These are phyloP conservation scores for Akanthomyces uredinophilus DNA, from an alignment of 2,329 filamentous ascomycete species.

Conservation along the genomic window DNA sequence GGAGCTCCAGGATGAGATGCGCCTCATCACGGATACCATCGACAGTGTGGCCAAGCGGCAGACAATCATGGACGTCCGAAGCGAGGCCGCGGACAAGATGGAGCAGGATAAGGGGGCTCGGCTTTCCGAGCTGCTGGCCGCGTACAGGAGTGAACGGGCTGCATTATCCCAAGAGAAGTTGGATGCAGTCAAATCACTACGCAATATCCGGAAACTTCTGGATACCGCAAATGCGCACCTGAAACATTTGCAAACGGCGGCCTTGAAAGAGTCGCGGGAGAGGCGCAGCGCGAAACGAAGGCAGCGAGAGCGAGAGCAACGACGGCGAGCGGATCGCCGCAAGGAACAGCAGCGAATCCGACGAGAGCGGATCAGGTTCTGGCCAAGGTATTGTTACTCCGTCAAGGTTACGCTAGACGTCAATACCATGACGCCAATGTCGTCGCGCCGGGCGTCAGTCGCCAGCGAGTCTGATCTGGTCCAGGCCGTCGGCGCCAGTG, in stretches of 20 bases:
- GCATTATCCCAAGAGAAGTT: conserved; percentile 38
- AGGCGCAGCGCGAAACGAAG: conserved; percentile 25
- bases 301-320: conserved; percentile 29
- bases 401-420: conserved; percentile 46
- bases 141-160: conserved; percentile 39
- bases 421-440: conserved; percentile 31
- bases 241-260: conserved; percentile 19
- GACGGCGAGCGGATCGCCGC: conserved; percentile 30
- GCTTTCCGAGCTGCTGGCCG: conserved; percentile 34
- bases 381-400: conserved; percentile 43
- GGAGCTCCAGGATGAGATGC: conserved; percentile 23
- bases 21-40: conserved; percentile 18
- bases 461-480: conserved; percentile 34
- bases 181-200: conserved; percentile 26
- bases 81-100: conserved; percentile 30
- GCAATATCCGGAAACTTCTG: conserved; percentile 31
- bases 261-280: conserved; percentile 29
- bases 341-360: conserved; percentile 42
- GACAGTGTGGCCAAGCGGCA: conserved; percentile 31
- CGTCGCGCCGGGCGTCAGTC: conserved; percentile 30
- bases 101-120: conserved; percentile 25
- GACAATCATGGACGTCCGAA: conserved; percentile 36
- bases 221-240: conserved; percentile 23
- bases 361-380: conserved; percentile 40
- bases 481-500: conserved; percentile 29